These are phyloP conservation scores for Saksenaea oblongispora DNA, from an alignment of 371 early-diverging fungal genomes.

Conservation along the genomic window DNA sequence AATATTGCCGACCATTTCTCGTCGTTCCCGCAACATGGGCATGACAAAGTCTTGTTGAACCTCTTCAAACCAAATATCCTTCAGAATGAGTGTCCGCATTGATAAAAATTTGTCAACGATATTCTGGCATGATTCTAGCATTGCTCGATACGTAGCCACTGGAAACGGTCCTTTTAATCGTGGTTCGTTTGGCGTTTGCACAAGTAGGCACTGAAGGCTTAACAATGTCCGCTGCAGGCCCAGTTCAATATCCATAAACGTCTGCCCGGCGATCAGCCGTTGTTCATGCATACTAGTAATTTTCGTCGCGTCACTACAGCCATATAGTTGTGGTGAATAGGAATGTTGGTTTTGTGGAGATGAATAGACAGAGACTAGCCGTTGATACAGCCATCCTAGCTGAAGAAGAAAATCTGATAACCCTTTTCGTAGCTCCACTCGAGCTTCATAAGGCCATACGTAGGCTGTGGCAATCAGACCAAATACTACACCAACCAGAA, in stretches of 20 bases:
- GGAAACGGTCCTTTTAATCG: slow-evolving; percentile 86
- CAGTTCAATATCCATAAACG: slow-evolving; percentile 74
- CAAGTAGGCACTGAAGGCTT: slow-evolving; percentile 59
- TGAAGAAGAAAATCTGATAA: slow-evolving; percentile 66
- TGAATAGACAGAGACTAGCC: slow-evolving; percentile 66
- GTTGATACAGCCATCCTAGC: slow-evolving; percentile 68
- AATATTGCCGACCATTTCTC: slow-evolving; percentile 74
- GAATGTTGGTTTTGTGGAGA: slow-evolving; percentile 12
- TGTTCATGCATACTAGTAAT: slow-evolving; percentile 17
- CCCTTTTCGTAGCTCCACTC: slow-evolving; percentile 77
- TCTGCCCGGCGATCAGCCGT: slow-evolving; percentile 26
- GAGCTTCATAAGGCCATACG: slow-evolving; percentile 85
- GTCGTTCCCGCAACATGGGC: slow-evolving; percentile 58
- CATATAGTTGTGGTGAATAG: not conserved
- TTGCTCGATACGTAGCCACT: slow-evolving; percentile 58
- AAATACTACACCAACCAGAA: slow-evolving; percentile 69
- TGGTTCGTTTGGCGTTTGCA: slow-evolving; percentile 80
- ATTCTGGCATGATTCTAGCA: slow-evolving; percentile 71
- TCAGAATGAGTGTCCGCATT: slow-evolving; percentile 66
- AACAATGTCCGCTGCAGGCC: slow-evolving; percentile 67
- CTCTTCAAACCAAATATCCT: slow-evolving; percentile 60
- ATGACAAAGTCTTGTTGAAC: slow-evolving; percentile 57
- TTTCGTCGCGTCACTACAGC: slow-evolving; percentile 8
- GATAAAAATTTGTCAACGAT: slow-evolving; percentile 75
- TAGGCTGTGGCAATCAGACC: slow-evolving; percentile 72